Base-by-base conservation (phyloP, 495 filamentous ascomycete species). In the Xylaria sp. region DNA sequence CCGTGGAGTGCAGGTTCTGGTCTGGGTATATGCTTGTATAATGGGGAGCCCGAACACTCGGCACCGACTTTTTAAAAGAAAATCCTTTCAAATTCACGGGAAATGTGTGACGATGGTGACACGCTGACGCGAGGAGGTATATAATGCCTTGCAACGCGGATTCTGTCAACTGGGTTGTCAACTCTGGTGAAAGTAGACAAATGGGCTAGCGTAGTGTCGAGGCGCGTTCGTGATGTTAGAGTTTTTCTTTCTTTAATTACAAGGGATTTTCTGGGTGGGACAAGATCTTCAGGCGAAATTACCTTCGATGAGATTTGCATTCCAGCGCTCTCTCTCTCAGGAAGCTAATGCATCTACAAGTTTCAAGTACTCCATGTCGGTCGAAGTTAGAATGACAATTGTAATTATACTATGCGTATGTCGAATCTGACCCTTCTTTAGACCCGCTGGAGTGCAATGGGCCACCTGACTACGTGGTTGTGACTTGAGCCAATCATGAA, bases 291-390 rank as follows among this genome's bases (percentile, higher is more conserved):
- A 73, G 73, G 71, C 66, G 69, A 78, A 74, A 73, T 75, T 76
- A 71, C 71, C 67, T 76, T 76, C 74, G 74, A 73, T 76, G 69
- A 71, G 71, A 74, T 70, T 75, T 75, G 73, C 74, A 76, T 78
- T 74, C 74, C 71, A 70, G 73, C 59, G 41, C 15, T 58, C 15
- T 58, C 48, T 15, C 52, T 57, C 29, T 31, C 31, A 35, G 44
- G 17, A 53, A 17, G 46, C 33, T 53, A 33, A 50, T 29, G 35
- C 59, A 62, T 41, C 35, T 26, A 26, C 37, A 44, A 26, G 44
- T 65, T 65, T 43, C 62, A 65, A 37, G 24, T 29, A 9, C 44
- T 37, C 52, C 17, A 29, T 37, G 37, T 40, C 48, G 29, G 41
- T n/a, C 46, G 11, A 53, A 14, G 33, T 14, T 53, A 5, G 33